These are phyloP conservation scores for Boletus rex-veris DNA, from an alignment of 768 basidiomycete species.

Conservation along the genomic window DNA sequence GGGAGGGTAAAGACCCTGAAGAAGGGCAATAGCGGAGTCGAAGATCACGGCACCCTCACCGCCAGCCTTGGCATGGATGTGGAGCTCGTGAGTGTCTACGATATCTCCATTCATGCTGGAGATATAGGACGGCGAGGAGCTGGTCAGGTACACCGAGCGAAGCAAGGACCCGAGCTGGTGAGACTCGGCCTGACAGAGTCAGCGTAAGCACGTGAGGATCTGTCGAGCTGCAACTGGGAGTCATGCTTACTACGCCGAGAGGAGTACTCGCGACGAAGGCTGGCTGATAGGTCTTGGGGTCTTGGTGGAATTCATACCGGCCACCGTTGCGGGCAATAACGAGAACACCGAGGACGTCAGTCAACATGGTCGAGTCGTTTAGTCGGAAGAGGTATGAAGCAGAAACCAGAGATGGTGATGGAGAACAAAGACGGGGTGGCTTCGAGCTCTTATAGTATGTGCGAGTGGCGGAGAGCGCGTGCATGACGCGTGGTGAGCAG, in stretches of 20 bases:
- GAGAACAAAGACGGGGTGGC: conserved; percentile 4
- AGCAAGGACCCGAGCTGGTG: conserved; percentile 59
- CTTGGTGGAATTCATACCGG: conserved; percentile 64
- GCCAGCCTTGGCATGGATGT: conserved; percentile 77
- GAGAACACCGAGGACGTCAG: conserved; percentile 71
- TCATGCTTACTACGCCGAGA: conserved; percentile 59
- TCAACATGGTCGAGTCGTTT: conserved; percentile 21
- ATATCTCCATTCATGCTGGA: conserved; percentile 61
- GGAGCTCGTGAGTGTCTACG: conserved; percentile 70
- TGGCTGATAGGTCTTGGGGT: conserved; percentile 63
- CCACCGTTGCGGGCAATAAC: conserved; percentile 79
- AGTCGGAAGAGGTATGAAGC: conserved; percentile 12
- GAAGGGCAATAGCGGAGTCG: conserved; percentile 79
- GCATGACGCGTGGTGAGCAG: conserved; percentile 26
- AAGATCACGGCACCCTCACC: conserved; percentile 84
- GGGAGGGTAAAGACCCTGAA: conserved; percentile 88
- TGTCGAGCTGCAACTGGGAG: not conserved
- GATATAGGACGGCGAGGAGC: conserved; percentile 67
- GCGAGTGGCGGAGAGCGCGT: conserved; percentile 23
- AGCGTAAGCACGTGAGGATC: not conserved
- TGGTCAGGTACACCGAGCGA: conserved; percentile 63
- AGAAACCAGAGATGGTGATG: conserved; percentile 18
- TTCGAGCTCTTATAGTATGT: conserved; percentile 24
- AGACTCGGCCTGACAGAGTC: conserved; percentile 53
- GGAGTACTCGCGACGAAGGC: conserved; percentile 68